Percentiles rank a stretch among this genome's conserved stretches.
phyloP scores from a whole-genome alignment of 1,139 yeast species.

The Blastobotrys raffinosifermentans region DNA sequence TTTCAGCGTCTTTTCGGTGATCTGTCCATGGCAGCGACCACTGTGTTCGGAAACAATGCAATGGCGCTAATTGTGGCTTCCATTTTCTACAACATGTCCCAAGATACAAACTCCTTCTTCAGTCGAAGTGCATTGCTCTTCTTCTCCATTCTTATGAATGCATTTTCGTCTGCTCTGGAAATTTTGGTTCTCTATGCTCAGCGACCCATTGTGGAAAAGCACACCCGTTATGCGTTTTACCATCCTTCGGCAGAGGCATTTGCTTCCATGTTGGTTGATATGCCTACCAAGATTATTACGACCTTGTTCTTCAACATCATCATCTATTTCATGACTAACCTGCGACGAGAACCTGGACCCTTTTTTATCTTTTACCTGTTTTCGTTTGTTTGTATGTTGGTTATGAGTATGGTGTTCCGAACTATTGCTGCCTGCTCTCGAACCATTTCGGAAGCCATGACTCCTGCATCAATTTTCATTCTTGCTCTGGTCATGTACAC shows the following conservation, averaged over 20 bases:
- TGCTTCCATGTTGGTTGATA: slow-evolving; percentile 60
- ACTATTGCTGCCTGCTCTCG: slow-evolving; percentile 60
- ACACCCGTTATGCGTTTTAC: slow-evolving; percentile 65
- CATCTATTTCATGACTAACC: slow-evolving; percentile 61
- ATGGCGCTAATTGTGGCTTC: slow-evolving; percentile 73
- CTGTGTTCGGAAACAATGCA: slow-evolving; percentile 57
- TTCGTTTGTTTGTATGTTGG: slow-evolving; percentile 48
- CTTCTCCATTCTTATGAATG: slow-evolving; percentile 72
- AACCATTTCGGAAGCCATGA: slow-evolving; percentile 61
- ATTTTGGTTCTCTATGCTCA: slow-evolving; percentile 64
- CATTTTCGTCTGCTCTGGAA: slow-evolving; percentile 69
- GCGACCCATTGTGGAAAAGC: slow-evolving; percentile 77
- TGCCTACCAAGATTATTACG: slow-evolving; percentile 56
- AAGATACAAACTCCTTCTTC: slow-evolving; percentile 51
- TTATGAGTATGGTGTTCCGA: slow-evolving; percentile 69
- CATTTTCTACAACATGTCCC: slow-evolving; percentile 57
- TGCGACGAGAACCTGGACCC: slow-evolving; percentile 58
- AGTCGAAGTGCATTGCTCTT: slow-evolving; percentile 67
- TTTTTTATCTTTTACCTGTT: slow-evolving; percentile 63
- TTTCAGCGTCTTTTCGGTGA: slow-evolving; percentile 60
- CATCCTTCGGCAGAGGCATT: slow-evolving; percentile 76
- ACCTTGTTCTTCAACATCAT: slow-evolving; percentile 55
- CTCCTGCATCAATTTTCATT: slow-evolving; percentile 61
- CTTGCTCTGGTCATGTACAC: slow-evolving; percentile 61
- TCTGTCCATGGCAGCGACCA: slow-evolving; percentile 54